Evolutionary conservation across 768 basidiomycete genomes (phyloP).

Genomic region (Tubosaeta sp.): DNA sequence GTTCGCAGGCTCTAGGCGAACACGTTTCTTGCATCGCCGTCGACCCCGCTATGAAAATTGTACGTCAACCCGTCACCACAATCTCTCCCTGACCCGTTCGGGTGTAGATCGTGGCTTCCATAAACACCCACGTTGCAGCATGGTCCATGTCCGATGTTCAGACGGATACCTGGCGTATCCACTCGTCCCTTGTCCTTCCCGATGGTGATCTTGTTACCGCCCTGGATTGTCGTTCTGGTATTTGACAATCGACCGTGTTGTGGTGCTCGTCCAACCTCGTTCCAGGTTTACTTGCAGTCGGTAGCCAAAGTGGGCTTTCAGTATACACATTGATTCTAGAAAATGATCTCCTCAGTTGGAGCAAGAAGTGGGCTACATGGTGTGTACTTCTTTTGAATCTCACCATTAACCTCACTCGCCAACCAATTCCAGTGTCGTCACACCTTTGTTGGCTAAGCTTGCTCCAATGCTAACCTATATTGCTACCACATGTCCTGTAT

Average conservation of each 20-base stretch:
- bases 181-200: slow-evolving; percentile 72
- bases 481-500: slow-evolving; percentile 57
- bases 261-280: slow-evolving; percentile 22
- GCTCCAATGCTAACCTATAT: slow-evolving; percentile 78
- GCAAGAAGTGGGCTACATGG: slow-evolving; percentile 68
- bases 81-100: slow-evolving; percentile 6
- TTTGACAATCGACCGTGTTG: background rate
- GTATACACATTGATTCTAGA: slow-evolving; percentile 76
- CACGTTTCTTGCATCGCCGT: slow-evolving; percentile 60
- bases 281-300: slow-evolving; percentile 74
- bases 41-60: slow-evolving; percentile 78
- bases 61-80: slow-evolving; percentile 37
- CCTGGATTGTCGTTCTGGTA: slow-evolving; percentile 74
- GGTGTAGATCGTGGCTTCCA: slow-evolving; percentile 67
- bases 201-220: slow-evolving; percentile 52
- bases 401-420: slow-evolving; percentile 10
- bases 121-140: slow-evolving; percentile 62
- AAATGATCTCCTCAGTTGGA: slow-evolving; percentile 82
- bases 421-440: slow-evolving; percentile 37
- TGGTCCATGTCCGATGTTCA: slow-evolving; percentile 74
- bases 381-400: slow-evolving; percentile 31
- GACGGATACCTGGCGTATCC: slow-evolving; percentile 68
- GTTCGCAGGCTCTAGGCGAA: slow-evolving; percentile 39
- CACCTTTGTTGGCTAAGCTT: slow-evolving; percentile 54
- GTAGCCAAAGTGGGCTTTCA: slow-evolving; percentile 54